These are phyloP conservation scores for Hyphopichia burtonii DNA, from an alignment of 1,139 yeast genomes.

Conservation along the genomic window DNA sequence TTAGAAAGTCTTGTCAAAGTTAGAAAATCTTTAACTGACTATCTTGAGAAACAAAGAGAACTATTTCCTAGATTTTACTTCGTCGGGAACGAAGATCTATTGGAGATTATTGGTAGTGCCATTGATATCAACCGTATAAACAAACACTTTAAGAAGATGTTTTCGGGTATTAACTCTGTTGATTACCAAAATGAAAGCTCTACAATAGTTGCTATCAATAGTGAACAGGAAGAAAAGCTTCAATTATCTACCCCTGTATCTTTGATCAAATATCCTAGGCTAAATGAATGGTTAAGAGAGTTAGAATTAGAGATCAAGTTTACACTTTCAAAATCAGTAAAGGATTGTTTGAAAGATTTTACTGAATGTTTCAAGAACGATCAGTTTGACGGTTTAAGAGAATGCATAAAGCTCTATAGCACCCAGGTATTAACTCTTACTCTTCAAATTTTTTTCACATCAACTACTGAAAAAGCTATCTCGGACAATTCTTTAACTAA, in stretches of 20 bases:
- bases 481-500: conserved; percentile 2
- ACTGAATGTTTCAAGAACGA: background rate
- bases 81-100: conserved; percentile 84
- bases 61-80: conserved; percentile 82
- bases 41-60: conserved; percentile 76
- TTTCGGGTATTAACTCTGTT: conserved; percentile 58
- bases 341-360: conserved; percentile 1
- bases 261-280: conserved; percentile 37
- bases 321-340: conserved; percentile 40
- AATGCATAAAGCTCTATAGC: conserved; percentile 29
- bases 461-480: conserved; percentile 31
- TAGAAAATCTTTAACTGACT: conserved; percentile 70
- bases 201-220: conserved; percentile 47
- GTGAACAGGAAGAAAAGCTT: conserved; percentile 66
- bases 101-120: conserved; percentile 77
- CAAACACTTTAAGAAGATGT: conserved; percentile 70
- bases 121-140: conserved; percentile 50
- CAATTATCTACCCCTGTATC: conserved; percentile 45
- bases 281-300: conserved; percentile 63
- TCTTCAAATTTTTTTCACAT: conserved; percentile 60
- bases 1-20: conserved; percentile 58
- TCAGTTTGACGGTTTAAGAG: conserved; percentile 8
- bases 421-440: conserved; percentile 60
- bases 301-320: conserved; percentile 55
- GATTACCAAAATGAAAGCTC: conserved; percentile 35